These are phyloP conservation scores for Penicillium cinerascens DNA, from an alignment of 495 filamentous ascomycete genomes.

Conservation along the genomic window DNA sequence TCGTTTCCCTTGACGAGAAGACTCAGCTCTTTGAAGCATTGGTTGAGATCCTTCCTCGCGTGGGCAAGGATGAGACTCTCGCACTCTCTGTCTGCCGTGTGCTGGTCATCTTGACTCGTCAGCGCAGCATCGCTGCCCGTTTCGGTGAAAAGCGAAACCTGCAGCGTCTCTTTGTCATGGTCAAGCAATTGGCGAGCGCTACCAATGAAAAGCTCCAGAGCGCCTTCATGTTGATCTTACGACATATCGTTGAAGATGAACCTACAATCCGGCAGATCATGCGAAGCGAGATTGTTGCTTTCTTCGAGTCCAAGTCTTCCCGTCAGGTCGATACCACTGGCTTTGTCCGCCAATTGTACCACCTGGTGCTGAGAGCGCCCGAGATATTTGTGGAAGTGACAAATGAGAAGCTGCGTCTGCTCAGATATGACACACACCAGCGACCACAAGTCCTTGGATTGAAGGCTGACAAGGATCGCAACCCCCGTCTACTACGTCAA, in stretches of 20 bases:
- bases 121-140: slow-evolving; percentile 65
- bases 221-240: slow-evolving; percentile 79
- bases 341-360: slow-evolving; percentile 75
- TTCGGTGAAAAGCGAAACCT: slow-evolving; percentile 86
- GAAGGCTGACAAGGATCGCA: slow-evolving; percentile 49
- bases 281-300: slow-evolving; percentile 79
- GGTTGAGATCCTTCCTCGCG: slow-evolving; percentile 74
- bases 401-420: slow-evolving; percentile 75
- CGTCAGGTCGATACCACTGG: slow-evolving; percentile 63
- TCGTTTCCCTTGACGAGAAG: slow-evolving; percentile 64
- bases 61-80: slow-evolving; percentile 81
- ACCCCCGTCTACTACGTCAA: slow-evolving; percentile 24
- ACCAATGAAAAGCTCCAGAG: slow-evolving; percentile 73
- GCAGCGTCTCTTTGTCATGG: slow-evolving; percentile 87
- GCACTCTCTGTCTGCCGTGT: slow-evolving; percentile 80
- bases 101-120: slow-evolving; percentile 85
- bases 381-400: slow-evolving; percentile 88
- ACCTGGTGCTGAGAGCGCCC: slow-evolving; percentile 78
- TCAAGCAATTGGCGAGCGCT: slow-evolving; percentile 79
- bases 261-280: slow-evolving; percentile 88
- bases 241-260: slow-evolving; percentile 93
- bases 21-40: slow-evolving; percentile 67
- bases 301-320: slow-evolving; percentile 61
- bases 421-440: slow-evolving; percentile 56
- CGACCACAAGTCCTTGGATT: slow-evolving; percentile 56